Base-by-base conservation (phyloP, 2,329 filamentous ascomycete genomes). In the Colletotrichum sp. region DNA sequence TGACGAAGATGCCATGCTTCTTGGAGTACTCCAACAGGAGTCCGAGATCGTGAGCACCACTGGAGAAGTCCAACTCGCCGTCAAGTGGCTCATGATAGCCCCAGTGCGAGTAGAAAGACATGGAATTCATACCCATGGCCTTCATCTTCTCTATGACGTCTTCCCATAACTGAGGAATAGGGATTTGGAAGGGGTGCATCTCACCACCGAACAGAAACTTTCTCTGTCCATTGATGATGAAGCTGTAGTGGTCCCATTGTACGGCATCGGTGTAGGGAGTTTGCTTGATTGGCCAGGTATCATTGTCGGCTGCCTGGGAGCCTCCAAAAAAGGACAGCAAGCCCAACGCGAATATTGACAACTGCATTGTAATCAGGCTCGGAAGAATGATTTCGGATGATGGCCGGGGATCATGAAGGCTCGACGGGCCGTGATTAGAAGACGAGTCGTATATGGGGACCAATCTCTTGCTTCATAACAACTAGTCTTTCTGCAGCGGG, bases 1-100 rank as follows among this genome's bases (percentile, higher is more conserved):
- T 87, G 5, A 95, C 86, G 79, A 94, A 95, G 60, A 95, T 90
- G 1, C 93, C 93, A 25, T 92, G 91, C 78, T 92, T 83, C 28
- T 87, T 84, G 4, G 93, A 93, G 28, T 93, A 93, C 12, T 92
- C 89, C 79, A 94, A 94, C 85, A 52, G 48, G 6, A 59, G 32
- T 0, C 3, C 22, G n/a, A 68, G 59, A 32, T 68, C 11, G 6
- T 68, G 66, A 15, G 66, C 52, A 7, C 52, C 48, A 8, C 3
- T 68, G 8, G 57, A 30, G 11, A 68, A 68, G 25, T 68, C 48
- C 16, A 68, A 52, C 8, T 48, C n/a, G 1, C 57, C 30, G n/a
- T 68, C 27, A 2, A 59, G 34, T 13, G 66, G 66, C 15, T 48
- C 66, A 59, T 59, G 66, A 30, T 32, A 68, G 15, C 66, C 66